These are phyloP conservation scores for Pezicula neosporulosa DNA, from an alignment of 2,329 filamentous ascomycete species.

Conservation along the genomic window DNA sequence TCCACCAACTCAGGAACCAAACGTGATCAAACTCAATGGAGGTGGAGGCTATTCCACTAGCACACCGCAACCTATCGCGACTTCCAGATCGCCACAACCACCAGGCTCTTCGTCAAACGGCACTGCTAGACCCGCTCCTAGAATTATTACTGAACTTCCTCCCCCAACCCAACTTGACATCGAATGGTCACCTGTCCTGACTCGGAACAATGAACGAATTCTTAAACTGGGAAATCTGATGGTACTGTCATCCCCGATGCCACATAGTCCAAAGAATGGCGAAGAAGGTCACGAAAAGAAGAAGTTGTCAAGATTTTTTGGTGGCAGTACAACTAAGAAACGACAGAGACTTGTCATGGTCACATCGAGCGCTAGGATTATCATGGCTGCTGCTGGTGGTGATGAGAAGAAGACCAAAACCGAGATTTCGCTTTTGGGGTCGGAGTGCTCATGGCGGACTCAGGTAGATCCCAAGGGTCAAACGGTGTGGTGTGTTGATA, in stretches of 20 bases:
- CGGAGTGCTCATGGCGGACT: constrained; percentile 75
- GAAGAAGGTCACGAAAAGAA: constrained; percentile 83
- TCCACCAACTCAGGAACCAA: constrained; percentile 70
- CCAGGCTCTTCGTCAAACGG: constrained; percentile 31
- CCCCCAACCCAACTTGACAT: constrained; percentile 97
- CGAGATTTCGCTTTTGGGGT: constrained; percentile 78
- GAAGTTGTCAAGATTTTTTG: constrained; percentile 92
- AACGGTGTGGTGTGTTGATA: constrained; percentile 87
- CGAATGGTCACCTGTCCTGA: constrained; percentile 96
- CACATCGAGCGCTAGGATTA: constrained; percentile 84
- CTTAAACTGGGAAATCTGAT: constrained; percentile 88
- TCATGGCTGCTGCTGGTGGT: constrained; percentile 85
- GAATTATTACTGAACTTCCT: constrained; percentile 90
- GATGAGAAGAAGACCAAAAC: constrained; percentile 95
- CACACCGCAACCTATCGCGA: constrained; percentile 23
- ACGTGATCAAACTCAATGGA: constrained; percentile 68
- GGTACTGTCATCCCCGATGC: constrained; percentile 74
- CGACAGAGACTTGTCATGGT: constrained; percentile 91
- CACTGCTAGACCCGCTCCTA: constrained; percentile 57
- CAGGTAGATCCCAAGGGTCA: constrained; percentile 85
- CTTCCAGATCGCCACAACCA: constrained; percentile 28
- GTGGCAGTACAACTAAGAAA: constrained; percentile 87
- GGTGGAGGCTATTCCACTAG: constrained; percentile 21
- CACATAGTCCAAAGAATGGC: constrained; percentile 68
- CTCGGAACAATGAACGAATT: constrained; percentile 87